Percentiles rank a stretch among this genome's conserved stretches.
These are phyloP conservation scores for Dictyostelium capitatum DNA, from an alignment of 78 protist species.

Conservation along the genomic window DNA sequence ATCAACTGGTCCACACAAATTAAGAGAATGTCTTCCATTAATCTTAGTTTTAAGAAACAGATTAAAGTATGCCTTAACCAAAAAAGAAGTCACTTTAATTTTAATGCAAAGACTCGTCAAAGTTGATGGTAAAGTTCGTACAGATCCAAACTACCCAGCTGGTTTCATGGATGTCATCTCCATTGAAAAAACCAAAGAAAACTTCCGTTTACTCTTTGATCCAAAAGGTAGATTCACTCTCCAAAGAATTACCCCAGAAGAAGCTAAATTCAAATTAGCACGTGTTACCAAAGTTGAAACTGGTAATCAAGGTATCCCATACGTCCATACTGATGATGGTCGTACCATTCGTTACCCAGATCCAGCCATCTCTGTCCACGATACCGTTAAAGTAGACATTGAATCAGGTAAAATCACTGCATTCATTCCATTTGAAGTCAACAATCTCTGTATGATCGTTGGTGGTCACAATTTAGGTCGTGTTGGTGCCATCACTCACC, in stretches of 20 bases:
- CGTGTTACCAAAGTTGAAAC: conserved; percentile 84
- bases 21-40: conserved; percentile 99
- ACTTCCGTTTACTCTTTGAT: conserved; percentile 99
- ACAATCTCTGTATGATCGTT: conserved; percentile 95
- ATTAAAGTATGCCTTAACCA: conserved; percentile 98
- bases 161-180: conserved; percentile 99
- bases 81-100: conserved; percentile 96
- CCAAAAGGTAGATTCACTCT: conserved; percentile 98
- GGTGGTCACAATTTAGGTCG: conserved; percentile 99
- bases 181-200: conserved; percentile 97
- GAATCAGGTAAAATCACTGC: conserved; percentile 84
- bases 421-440: conserved; percentile 82
- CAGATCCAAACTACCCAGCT: conserved; percentile 98
- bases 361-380: conserved; percentile 94
- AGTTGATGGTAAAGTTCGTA: conserved; percentile 98
- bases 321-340: conserved; percentile 98
- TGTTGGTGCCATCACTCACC: conserved; percentile 95
- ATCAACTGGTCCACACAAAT: conserved; percentile 99
- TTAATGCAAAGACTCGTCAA: conserved; percentile 94
- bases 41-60: conserved; percentile 97
- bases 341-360: conserved; percentile 99
- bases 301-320: conserved; percentile 95
- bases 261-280: conserved; percentile 97
- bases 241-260: conserved; percentile 95
- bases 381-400: conserved; percentile 96